These are phyloP conservation scores for Vigna reflexopilosa DNA, from an alignment of 306 rosid species.

Conservation along the genomic window DNA sequence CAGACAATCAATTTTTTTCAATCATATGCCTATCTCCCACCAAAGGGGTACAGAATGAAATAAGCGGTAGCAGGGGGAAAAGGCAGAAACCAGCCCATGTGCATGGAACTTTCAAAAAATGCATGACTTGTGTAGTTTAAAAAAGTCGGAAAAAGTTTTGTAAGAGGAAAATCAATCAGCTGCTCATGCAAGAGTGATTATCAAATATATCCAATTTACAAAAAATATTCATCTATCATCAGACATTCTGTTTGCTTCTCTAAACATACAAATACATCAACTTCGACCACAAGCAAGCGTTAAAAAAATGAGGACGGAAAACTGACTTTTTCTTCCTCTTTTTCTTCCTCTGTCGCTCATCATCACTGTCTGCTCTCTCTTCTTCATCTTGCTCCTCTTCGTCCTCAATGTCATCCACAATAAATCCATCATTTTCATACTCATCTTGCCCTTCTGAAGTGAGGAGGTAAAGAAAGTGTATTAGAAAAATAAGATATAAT, in stretches of 20 bases:
- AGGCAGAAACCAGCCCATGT: slow-evolving; percentile 1
- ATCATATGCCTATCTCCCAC: slow-evolving; percentile 8
- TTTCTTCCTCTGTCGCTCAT: slow-evolving; percentile 92
- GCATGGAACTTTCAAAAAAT: slow-evolving; percentile 1
- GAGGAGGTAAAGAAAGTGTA: not conserved
- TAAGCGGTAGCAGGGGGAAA: not conserved
- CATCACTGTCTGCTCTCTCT: slow-evolving; percentile 83
- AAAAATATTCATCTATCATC: slow-evolving; percentile 10
- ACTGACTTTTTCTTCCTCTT: slow-evolving; percentile 89
- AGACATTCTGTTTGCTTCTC: slow-evolving; percentile 4
- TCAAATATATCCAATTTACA: slow-evolving; percentile 5
- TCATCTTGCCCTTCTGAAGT: slow-evolving; percentile 88
- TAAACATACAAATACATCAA: slow-evolving; percentile 16
- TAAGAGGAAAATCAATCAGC: not conserved
- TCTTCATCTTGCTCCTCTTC: slow-evolving; percentile 87
- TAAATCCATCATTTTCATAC: slow-evolving; percentile 96
- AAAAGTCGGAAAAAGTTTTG: not conserved
- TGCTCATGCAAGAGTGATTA: slow-evolving; percentile 6
- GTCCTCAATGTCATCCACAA: slow-evolving; percentile 90
- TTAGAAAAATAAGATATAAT: slow-evolving; percentile 21
- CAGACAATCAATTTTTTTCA: slow-evolving; percentile 6
- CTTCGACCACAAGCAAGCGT: slow-evolving; percentile 16
- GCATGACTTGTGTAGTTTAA: slow-evolving; percentile 2
- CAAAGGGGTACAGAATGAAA: not conserved
- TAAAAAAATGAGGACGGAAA: not conserved